phyloP scores from a whole-genome alignment of 2,329 filamentous ascomycete genomes.

The Venturia aucupariae region DNA sequence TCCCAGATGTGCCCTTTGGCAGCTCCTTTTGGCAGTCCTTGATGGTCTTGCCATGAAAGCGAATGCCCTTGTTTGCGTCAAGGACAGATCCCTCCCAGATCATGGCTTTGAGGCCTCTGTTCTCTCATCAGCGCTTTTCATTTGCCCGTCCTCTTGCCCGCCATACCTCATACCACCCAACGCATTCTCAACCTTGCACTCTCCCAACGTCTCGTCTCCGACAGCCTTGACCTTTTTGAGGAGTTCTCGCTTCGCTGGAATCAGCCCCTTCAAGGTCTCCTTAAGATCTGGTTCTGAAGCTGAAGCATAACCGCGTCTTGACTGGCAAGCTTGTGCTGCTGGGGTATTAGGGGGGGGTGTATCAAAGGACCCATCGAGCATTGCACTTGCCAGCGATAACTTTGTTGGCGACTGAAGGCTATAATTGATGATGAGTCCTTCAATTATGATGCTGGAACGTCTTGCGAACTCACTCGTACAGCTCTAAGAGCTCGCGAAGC shows the following conservation, averaged over 20 bases:
- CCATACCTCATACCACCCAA: constrained; percentile 82
- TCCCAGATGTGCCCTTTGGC: constrained; percentile 83
- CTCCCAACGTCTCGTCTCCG: constrained; percentile 72
- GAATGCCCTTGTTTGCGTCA: constrained; percentile 92
- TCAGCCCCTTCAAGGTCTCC: constrained; percentile 68
- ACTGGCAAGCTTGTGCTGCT: constrained; percentile 14
- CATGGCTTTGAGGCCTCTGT: constrained; percentile 84
- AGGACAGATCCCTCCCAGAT: constrained; percentile 97
- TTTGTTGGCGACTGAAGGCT: constrained; percentile 14
- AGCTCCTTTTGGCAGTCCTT: constrained; percentile 93
- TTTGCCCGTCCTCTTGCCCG: neutral
- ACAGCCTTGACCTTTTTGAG: constrained; percentile 89
- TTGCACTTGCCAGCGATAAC: constrained; percentile 12
- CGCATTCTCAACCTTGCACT: constrained; percentile 88
- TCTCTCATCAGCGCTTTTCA: constrained; percentile 16
- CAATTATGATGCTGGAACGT: neutral
- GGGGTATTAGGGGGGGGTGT: neutral
- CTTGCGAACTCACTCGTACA: constrained; percentile 45
- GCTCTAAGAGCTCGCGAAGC: constrained; percentile 55
- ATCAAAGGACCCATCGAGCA: neutral
- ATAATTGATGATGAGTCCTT: constrained; percentile 7
- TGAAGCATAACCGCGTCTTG: constrained; percentile 55
- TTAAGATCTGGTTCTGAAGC: constrained; percentile 83
- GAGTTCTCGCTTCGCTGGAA: constrained; percentile 88
- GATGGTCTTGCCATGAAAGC: constrained; percentile 96